These are phyloP conservation scores for Drechslera avenae DNA, from an alignment of 2,329 filamentous ascomycete species.

Conservation along the genomic window DNA sequence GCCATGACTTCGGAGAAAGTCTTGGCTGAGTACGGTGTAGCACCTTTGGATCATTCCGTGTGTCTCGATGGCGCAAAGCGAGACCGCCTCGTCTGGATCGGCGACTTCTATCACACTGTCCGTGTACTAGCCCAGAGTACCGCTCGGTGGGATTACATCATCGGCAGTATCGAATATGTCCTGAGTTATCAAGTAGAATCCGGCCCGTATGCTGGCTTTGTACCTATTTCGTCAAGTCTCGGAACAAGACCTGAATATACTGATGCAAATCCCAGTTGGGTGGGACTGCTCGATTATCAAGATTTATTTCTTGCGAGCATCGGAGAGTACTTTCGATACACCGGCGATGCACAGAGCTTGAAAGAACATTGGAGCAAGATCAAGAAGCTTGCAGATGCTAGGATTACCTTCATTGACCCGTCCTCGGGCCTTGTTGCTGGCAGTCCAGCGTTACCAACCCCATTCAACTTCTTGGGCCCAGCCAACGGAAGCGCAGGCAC, in stretches of 20 bases:
- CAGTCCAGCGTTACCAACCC: neutral
- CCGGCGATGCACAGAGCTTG: neutral
- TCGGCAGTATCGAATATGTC: slow-evolving; percentile 36
- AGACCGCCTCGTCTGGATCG: slow-evolving; percentile 51
- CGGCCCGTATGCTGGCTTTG: neutral
- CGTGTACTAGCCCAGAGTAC: slow-evolving; percentile 47
- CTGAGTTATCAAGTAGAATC: neutral
- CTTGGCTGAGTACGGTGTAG: slow-evolving; percentile 48
- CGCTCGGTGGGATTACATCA: slow-evolving; percentile 42
- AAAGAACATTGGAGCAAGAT: neutral
- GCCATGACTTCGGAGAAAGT: slow-evolving; percentile 17
- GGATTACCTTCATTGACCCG: neutral
- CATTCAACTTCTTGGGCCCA: neutral
- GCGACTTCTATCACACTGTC: slow-evolving; percentile 52
- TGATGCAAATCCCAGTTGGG: neutral
- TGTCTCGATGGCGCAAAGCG: slow-evolving; percentile 53
- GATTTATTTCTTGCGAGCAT: slow-evolving; percentile 1
- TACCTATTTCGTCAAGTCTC: neutral
- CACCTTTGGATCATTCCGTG: slow-evolving; percentile 41
- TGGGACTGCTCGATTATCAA: slow-evolving; percentile 4
- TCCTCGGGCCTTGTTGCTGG: neutral
- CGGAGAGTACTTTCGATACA: slow-evolving; percentile 3
- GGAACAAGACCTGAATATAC: slow-evolving; percentile 1
- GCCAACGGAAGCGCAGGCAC: slow-evolving; percentile 1
- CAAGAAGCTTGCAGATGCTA: neutral